A percentile compares a stretch with the other conserved stretches of the same genome.
phyloP scores from a whole-genome alignment of 345 rosid species.

The Sonneratia caseolaris region DNA sequence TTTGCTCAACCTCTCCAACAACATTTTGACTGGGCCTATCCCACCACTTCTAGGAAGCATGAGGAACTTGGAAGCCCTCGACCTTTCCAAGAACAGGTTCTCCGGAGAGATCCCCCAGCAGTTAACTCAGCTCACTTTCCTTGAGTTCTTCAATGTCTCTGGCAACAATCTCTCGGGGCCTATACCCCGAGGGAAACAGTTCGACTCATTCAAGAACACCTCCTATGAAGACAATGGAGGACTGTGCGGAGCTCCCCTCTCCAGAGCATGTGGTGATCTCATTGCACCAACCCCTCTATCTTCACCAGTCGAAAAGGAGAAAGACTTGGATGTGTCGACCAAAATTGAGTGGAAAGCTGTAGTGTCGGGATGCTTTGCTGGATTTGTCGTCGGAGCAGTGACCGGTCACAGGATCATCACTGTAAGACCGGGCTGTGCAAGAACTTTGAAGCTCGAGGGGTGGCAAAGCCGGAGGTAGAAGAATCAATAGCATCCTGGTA shows the following conservation, averaged over 20 bases:
- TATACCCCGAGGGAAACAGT: conserved; percentile 7
- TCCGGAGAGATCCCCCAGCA: not conserved
- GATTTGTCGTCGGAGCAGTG: too few species aligned
- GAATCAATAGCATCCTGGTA: too few species aligned
- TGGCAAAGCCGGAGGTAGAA: too few species aligned
- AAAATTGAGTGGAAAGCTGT: too few species aligned
- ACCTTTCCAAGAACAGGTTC: conserved; percentile 5
- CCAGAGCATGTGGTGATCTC: not conserved
- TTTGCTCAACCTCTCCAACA: conserved; percentile 2
- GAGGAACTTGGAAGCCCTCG: not conserved
- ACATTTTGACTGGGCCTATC: not conserved
- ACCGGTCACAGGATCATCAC: too few species aligned
- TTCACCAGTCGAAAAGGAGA: not conserved
- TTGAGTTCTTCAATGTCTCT: conserved; percentile 4
- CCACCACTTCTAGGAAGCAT: not conserved
- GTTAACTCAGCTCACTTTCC: not conserved
- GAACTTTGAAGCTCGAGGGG: too few species aligned
- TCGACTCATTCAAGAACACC: not conserved
- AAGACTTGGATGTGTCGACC: too few species aligned
- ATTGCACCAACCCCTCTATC: not conserved
- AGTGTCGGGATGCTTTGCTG: too few species aligned
- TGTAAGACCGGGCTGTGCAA: too few species aligned
- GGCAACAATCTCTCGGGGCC: conserved; percentile 3
- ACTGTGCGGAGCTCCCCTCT: conserved; percentile 8
- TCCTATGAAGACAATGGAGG: conserved; percentile 4